Base-by-base conservation (phyloP, 1,139 yeast species). In the Zhuliangozyma parablackwelliae region DNA sequence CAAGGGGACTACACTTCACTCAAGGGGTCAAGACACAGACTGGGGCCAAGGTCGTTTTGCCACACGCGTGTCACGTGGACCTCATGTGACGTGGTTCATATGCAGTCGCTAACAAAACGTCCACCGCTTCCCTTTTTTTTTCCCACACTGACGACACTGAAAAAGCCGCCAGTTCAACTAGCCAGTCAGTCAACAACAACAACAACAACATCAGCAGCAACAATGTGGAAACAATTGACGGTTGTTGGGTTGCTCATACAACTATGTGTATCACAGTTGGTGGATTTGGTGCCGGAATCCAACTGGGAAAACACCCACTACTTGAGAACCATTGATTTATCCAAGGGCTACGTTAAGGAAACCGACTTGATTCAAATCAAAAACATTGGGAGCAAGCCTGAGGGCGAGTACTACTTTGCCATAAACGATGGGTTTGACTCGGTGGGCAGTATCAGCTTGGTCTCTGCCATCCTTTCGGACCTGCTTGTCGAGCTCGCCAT, bases 261-360 rank as follows among this genome's bases (percentile, higher is more conserved):
- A 24, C 21, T 35, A n/a, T 38, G 38, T 31, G 29, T 35, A 21
- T 39, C 42, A 8, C 43, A 37, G 30, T 36, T 35, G 13, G 20
- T 41, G 26, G 37, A 41, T 26, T 27, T 36, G 21, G 26, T 38
- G 26, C 30, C 41, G 12, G 37, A 29, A 28, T 30, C 36, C 29
- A 38, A 36, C 10, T 77, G 82, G 82, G 72, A 65, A 44, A 76
- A 75, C 49, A 44, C 49, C 32, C 65, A 67, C 30, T 72, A 70
- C 48, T 51, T 60, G 23, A 65, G 84, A 47, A 53, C 69, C 9
- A 53, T 88, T 31, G 96, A 89, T 52, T 69, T 89, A 38, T 56
- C 76, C 26, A 78, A 77, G 47, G 65, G 90, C 6, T 90, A 82
- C 54, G 72, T 80, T 37, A 78, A 77, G 48, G 95, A 86, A 55